phyloP scores from a whole-genome alignment of 805 yeast species.

The Cyberlindnera samutprakarnensis region DNA sequence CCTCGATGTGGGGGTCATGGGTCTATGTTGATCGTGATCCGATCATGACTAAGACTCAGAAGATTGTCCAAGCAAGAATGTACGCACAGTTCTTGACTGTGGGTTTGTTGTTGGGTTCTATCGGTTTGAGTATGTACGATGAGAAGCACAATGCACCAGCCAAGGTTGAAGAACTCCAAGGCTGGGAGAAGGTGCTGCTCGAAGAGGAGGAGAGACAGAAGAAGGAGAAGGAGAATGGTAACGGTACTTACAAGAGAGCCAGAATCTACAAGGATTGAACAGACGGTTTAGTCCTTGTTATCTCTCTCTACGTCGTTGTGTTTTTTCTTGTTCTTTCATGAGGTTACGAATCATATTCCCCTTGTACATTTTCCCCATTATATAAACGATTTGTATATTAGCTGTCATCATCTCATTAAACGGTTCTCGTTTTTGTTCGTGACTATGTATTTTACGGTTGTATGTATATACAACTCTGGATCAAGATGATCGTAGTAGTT shows the following conservation, averaged over 20 bases:
- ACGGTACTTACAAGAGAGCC: slow-evolving; percentile 26
- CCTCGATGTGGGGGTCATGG: slow-evolving; percentile 77
- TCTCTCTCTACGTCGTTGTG: no score
- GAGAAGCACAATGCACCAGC: slow-evolving; percentile 41
- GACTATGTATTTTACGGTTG: no score
- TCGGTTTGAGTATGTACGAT: slow-evolving; percentile 60
- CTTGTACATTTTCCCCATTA: no score
- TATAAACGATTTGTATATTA: no score
- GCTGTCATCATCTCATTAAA: no score
- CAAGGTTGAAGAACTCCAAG: slow-evolving; percentile 28
- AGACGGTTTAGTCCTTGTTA: no score
- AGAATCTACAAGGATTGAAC: slow-evolving; percentile 26
- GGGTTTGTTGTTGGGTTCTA: slow-evolving; percentile 57
- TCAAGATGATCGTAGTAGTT: no score
- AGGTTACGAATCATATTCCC: no score
- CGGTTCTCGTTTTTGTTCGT: no score
- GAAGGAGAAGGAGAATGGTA: slow-evolving; percentile 10
- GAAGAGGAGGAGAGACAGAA: slow-evolving; percentile 25
- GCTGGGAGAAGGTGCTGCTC: slow-evolving; percentile 40
- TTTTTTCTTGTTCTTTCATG: no score
- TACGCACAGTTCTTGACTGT: slow-evolving; percentile 83
- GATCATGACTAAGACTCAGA: slow-evolving; percentile 68
- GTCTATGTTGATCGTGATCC: slow-evolving; percentile 63
- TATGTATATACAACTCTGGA: no score
- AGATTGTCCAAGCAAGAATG: slow-evolving; percentile 84